phyloP scores from a whole-genome alignment of 345 rosid species.

The Pistacia integerrima region DNA sequence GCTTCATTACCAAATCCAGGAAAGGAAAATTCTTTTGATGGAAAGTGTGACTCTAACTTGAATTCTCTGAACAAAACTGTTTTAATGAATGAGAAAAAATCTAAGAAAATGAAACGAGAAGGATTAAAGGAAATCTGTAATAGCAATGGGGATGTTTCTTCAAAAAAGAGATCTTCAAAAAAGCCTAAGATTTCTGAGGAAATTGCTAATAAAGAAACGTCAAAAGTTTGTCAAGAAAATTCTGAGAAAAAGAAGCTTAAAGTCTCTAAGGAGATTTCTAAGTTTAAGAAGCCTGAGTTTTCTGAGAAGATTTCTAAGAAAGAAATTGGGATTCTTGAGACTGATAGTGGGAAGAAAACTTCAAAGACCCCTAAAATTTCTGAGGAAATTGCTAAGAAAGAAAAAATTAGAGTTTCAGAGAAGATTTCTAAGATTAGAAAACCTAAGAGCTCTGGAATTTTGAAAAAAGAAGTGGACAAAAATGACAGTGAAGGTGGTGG shows the following conservation, averaged over 20 bases:
- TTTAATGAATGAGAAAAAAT: slow-evolving; percentile 26
- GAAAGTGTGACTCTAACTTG: slow-evolving; percentile 31
- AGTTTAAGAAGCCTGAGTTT: slow-evolving; percentile 16
- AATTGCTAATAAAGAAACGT: slow-evolving; percentile 15
- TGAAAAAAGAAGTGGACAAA: slow-evolving; percentile 2
- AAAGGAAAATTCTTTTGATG: slow-evolving; percentile 58
- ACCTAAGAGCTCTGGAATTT: slow-evolving; percentile 11
- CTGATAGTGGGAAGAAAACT: neutral
- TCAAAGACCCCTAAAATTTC: slow-evolving; percentile 21
- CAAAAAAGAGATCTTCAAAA: slow-evolving; percentile 21
- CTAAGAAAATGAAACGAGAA: slow-evolving; percentile 44
- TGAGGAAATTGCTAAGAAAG: slow-evolving; percentile 22
- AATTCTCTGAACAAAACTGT: slow-evolving; percentile 17
- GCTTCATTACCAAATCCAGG: slow-evolving; percentile 43
- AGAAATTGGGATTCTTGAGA: slow-evolving; percentile 15
- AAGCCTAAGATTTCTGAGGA: slow-evolving; percentile 23
- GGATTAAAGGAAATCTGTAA: slow-evolving; percentile 41
- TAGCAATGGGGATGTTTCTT: slow-evolving; percentile 22
- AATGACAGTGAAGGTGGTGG: neutral
- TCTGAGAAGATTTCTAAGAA: slow-evolving; percentile 14
- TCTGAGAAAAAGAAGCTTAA: neutral
- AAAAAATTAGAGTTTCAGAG: neutral
- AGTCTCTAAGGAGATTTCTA: neutral
- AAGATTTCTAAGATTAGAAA: slow-evolving; percentile 15
- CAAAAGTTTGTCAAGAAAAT: neutral